Percentiles rank a stretch among this genome's conserved stretches.
Conservation (phyloP, 257 asterid species). For the Solanum chaucha region DNA sequence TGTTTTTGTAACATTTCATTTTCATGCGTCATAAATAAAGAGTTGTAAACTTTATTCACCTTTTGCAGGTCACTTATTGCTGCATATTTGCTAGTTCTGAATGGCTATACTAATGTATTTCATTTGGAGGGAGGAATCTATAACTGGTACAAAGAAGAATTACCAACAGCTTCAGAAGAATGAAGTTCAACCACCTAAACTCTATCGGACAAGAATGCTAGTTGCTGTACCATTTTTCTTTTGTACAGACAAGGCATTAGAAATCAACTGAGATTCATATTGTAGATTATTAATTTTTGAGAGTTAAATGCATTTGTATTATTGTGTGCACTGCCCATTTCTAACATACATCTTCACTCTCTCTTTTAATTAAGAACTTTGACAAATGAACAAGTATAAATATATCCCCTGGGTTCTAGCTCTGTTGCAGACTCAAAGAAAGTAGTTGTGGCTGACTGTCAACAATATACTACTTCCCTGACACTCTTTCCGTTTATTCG, state of each 20-base stretch:
- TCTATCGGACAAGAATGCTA: background rate
- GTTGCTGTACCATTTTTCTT: background rate
- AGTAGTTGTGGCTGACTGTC: too few species aligned
- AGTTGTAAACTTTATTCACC: background rate
- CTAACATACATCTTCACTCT: background rate
- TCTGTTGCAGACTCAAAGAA: too few species aligned
- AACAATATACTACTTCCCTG: background rate
- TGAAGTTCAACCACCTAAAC: conserved; percentile 12
- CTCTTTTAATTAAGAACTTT: too few species aligned
- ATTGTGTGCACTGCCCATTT: background rate
- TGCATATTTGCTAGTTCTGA: conserved; percentile 84
- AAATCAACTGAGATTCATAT: background rate
- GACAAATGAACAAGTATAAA: background rate
- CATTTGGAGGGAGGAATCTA: conserved; percentile 89
- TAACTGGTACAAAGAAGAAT: conserved; percentile 63
- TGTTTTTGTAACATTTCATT: background rate
- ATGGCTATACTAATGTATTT: conserved; percentile 67
- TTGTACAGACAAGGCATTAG: background rate
- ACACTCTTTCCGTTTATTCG: background rate
- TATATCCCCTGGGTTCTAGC: too few species aligned
- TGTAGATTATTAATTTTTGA: background rate
- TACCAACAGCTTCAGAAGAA: conserved; percentile 69
- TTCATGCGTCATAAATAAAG: background rate
- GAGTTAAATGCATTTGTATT: background rate
- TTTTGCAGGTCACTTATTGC: conserved; percentile 89